Evolutionary conservation across 73 alveolate species (phyloP).

Genomic region (Durusdinium trenchii): DNA sequence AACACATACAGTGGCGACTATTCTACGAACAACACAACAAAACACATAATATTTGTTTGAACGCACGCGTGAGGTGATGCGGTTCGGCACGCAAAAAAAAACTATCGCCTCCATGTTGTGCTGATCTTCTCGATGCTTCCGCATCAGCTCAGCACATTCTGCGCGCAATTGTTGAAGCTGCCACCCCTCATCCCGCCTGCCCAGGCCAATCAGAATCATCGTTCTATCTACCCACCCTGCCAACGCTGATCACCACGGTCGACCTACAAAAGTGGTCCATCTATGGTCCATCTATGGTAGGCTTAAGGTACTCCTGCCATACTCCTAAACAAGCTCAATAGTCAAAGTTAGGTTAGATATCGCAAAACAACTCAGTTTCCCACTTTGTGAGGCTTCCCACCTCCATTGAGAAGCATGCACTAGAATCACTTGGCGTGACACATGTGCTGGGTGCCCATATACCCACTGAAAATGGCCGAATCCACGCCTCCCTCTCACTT

Average conservation of each 20-base stretch:
- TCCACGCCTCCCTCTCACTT: no score
- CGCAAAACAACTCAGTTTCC: no score
- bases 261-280: no score
- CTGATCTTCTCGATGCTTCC: slow-evolving; percentile 34
- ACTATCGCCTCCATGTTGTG: not conserved
- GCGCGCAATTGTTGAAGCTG: not conserved
- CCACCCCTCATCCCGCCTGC: not conserved
- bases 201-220: no score
- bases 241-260: no score
- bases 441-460: not conserved
- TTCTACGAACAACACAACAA: not conserved
- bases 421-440: not conserved
- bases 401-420: not conserved
- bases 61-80: not conserved
- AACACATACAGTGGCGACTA: not conserved
- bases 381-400: not conserved
- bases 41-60: not conserved
- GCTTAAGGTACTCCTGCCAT: no score
- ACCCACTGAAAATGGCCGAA: not conserved
- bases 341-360: no score
- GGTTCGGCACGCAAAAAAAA: not conserved
- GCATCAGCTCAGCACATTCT: slow-evolving; percentile 25
- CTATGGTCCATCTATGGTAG: no score
- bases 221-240: no score
- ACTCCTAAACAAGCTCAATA: no score